These are phyloP conservation scores for Leishmania martiniquensis DNA, from an alignment of 208 protist genomes.

Conservation along the genomic window DNA sequence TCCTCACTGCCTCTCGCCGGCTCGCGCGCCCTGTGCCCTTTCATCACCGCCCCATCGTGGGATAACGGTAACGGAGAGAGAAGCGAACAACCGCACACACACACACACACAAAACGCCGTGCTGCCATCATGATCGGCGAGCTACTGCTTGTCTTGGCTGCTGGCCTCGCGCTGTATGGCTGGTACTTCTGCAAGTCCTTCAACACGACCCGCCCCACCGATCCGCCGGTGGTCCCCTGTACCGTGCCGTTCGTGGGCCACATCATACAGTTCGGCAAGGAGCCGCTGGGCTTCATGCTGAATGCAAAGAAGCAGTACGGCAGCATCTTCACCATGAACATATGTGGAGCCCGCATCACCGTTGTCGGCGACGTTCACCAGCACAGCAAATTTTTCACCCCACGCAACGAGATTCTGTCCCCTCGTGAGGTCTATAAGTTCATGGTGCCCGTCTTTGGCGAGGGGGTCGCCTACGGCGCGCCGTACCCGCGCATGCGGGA, in stretches of 20 bases:
- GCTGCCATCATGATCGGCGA: conserved; percentile 56
- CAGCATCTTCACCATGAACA: conserved; percentile 86
- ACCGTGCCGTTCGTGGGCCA: conserved; percentile 72
- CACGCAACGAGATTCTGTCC: conserved; percentile 84
- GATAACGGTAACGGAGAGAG: too few relatives aligned
- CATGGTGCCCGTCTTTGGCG: conserved; percentile 87
- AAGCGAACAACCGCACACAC: neutral
- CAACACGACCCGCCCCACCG: conserved; percentile 74
- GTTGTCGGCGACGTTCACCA: conserved; percentile 75
- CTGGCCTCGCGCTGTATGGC: conserved; percentile 58
- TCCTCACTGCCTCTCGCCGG: too few relatives aligned
- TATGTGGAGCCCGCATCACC: conserved; percentile 80
- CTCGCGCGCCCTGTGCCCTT: too few relatives aligned
- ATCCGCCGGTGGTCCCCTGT: conserved; percentile 73
- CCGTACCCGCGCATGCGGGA: conserved; percentile 85
- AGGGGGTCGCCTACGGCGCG: conserved; percentile 85
- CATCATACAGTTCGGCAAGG: conserved; percentile 73
- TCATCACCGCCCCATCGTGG: too few relatives aligned
- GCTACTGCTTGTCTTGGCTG: conserved; percentile 48
- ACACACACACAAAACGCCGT: neutral
- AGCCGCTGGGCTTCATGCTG: conserved; percentile 70
- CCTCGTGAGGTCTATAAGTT: conserved; percentile 88
- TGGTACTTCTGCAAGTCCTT: conserved; percentile 86
- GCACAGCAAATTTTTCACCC: conserved; percentile 84
- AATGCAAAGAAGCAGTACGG: conserved; percentile 63